Percentiles rank a stretch among this genome's conserved stretches.
Evolutionary conservation across 352 stramenopile genomes (phyloP).

Genomic region (Phytopythium delawarense): DNA sequence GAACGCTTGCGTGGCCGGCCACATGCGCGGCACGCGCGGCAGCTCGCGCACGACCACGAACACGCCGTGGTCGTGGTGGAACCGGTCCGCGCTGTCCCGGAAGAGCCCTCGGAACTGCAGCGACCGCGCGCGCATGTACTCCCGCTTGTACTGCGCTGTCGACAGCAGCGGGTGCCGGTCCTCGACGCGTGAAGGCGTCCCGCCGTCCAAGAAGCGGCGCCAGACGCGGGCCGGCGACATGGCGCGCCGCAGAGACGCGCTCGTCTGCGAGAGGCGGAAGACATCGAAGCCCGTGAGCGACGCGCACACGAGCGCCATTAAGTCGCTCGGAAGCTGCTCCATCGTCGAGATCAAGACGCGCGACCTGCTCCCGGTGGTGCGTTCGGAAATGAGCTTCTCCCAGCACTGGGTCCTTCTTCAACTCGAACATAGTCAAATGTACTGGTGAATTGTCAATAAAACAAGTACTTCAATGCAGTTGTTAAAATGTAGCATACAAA

Average conservation of each 20-base stretch:
- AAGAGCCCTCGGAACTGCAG: background rate
- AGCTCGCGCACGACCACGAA: conserved; percentile 5
- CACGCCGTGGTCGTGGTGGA: conserved; percentile 7
- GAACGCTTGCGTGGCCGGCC: conserved; percentile 5
- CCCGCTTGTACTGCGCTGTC: background rate
- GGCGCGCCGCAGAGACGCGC: background rate
- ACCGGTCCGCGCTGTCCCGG: background rate
- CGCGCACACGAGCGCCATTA: background rate
- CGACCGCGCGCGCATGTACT: conserved; percentile 5
- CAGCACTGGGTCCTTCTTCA: background rate
- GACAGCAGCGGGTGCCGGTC: background rate
- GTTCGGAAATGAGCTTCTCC: background rate
- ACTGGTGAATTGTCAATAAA: background rate
- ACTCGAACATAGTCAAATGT: background rate
- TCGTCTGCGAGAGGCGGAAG: conserved; percentile 6
- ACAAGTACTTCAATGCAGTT: background rate
- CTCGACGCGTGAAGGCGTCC: background rate
- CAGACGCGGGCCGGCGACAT: background rate
- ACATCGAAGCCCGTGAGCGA: conserved; percentile 5
- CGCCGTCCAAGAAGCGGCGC: conserved; percentile 2
- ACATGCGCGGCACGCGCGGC: background rate
- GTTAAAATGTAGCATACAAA: background rate
- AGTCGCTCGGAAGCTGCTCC: conserved; percentile 1
- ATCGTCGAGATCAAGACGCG: background rate
- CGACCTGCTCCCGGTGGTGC: background rate